phyloP scores from a whole-genome alignment of 106 monocot species.

The Acanthochlamys bracteata region DNA sequence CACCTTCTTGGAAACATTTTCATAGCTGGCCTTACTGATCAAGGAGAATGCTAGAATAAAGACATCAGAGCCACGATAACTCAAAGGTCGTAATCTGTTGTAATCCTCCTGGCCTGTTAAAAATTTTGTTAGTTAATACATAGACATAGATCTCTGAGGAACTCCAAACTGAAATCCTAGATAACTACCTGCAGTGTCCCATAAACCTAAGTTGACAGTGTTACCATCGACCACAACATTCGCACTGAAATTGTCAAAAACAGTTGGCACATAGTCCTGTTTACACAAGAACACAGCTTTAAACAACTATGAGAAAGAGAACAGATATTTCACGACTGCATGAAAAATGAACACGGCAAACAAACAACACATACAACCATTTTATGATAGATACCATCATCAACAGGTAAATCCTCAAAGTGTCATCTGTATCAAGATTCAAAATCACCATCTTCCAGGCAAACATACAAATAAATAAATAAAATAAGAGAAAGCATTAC shows the following conservation, averaged over 20 bases:
- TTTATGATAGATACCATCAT: neutral
- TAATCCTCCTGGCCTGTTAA: conserved; percentile 73
- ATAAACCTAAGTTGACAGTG: conserved; percentile 58
- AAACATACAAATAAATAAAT: neutral
- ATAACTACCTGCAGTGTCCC: conserved; percentile 55
- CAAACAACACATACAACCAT: neutral
- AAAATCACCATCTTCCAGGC: neutral
- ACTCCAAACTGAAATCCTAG: neutral
- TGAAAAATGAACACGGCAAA: neutral
- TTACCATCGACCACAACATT: conserved; percentile 58
- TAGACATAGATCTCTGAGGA: neutral
- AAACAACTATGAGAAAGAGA: neutral
- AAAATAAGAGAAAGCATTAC: conserved; percentile 39
- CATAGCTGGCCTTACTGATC: conserved; percentile 74
- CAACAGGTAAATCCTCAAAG: too few species aligned
- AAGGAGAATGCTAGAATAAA: conserved; percentile 64
- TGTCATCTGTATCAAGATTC: neutral
- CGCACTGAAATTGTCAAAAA: conserved; percentile 48
- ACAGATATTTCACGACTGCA: neutral
- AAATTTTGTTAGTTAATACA: conserved; percentile 2
- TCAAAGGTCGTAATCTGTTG: conserved; percentile 62
- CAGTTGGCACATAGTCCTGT: conserved; percentile 41
- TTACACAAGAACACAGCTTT: neutral
- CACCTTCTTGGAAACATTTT: conserved; percentile 68
- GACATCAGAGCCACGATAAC: conserved; percentile 74